These are phyloP conservation scores for Trypanosomatidae sp. DNA, from an alignment of 208 protist genomes.

Conservation along the genomic window DNA sequence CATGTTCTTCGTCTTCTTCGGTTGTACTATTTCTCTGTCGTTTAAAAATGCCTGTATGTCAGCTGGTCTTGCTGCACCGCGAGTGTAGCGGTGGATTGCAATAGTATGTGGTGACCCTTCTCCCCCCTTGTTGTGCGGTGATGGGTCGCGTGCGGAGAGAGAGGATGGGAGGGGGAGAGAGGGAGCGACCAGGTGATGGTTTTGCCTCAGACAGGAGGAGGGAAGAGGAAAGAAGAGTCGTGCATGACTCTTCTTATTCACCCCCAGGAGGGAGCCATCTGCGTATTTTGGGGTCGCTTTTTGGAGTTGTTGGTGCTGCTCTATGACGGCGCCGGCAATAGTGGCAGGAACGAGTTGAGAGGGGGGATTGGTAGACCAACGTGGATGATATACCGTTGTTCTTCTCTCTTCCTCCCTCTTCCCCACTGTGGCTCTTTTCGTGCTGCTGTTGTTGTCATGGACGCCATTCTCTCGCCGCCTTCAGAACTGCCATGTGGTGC, in stretches of 20 bases:
- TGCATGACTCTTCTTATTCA: background rate
- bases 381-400: background rate
- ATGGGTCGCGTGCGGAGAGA: background rate
- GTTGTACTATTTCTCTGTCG: background rate
- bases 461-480: too few relatives aligned
- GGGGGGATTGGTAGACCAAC: background rate
- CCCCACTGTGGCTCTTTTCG: background rate
- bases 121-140: background rate
- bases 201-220: background rate
- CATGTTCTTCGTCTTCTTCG: conserved; percentile 2
- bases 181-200: background rate
- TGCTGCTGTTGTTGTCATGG: background rate
- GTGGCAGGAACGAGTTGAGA: background rate
- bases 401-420: background rate
- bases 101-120: background rate
- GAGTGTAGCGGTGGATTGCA: background rate
- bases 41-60: background rate
- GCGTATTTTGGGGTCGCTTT: too few relatives aligned
- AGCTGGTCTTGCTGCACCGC: background rate
- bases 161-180: background rate
- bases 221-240: background rate
- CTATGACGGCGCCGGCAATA: background rate
- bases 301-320: too few relatives aligned
- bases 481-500: background rate
- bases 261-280: background rate